Base-by-base conservation (phyloP, 148 eudicot species). In the Fagopyrum esculentum region DNA sequence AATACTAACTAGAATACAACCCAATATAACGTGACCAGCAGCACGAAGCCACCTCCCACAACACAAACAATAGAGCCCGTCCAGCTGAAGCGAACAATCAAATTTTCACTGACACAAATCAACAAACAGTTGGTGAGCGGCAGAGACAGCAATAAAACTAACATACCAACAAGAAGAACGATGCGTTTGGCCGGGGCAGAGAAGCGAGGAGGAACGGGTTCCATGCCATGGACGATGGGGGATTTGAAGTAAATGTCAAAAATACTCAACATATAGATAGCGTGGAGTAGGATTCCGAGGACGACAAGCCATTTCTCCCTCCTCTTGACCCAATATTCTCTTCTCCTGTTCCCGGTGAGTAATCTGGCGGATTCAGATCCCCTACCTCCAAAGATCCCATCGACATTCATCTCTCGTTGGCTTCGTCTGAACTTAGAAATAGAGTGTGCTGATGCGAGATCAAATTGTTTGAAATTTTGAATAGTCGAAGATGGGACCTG, bases 161-260 rank as follows among this genome's bases (percentile, higher is more conserved):
- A 4, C 71, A 19, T 86, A 95, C 98, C 93, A 55, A 95, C 84
- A 46, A 95, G 76, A 9, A 95, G 93, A 8, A 95, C 89, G 19
- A 95, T 92, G 80, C 98, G 97, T 75, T 90, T 95, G 19, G 98
- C 98, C 10, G 98, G 96, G 9, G 92, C 80, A 6, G 83, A 45
- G 69, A 90, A 87, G 22, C 93, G 89, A 29, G 98, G 98, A n/a
- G 76, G 47, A 57, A 92, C 97, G 15, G 90, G 98, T 64, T 95
- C 92, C 98, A 95, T 95, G 86, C 97, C 97, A 75, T 95, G 98
- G 75, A 95, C 98, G 73, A 95, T 95, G 0, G 98, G 98, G 54
- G 93, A 78, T 78, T 90, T 95, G 90, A 95, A 95, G 75, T 92
- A 95, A 29, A 95, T 95, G 73, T 95, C 98, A 82, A 95, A 95